Percentiles rank a stretch among this genome's conserved stretches.
phyloP scores from a whole-genome alignment of 192 early-diverging fungal genomes.

The Spizellomyces punctatus region DNA sequence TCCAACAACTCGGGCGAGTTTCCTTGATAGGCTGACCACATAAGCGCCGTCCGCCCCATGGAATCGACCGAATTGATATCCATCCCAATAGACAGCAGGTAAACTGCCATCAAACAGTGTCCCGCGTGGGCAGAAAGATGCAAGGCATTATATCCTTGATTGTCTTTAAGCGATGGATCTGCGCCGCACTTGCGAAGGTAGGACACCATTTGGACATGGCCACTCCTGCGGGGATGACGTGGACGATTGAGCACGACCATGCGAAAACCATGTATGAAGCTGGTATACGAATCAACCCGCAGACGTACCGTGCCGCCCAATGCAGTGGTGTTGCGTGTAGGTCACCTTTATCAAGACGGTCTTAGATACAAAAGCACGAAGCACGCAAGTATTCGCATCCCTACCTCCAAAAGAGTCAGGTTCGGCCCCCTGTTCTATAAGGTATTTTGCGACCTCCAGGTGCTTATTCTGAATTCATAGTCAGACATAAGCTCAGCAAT shows the following conservation, averaged over 20 bases:
- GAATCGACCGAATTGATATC: conserved; percentile 75
- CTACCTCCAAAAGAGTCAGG: conserved; percentile 69
- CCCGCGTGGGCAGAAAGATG: conserved; percentile 89
- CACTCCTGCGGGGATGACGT: conserved; percentile 53
- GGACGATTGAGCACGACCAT: not conserved
- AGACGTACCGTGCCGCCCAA: conserved; percentile 80
- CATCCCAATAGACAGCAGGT: conserved; percentile 69
- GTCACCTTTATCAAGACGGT: conserved; percentile 40
- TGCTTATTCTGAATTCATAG: conserved; percentile 56
- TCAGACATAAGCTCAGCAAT: not conserved
- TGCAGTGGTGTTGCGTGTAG: conserved; percentile 87
- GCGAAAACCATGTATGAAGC: not conserved
- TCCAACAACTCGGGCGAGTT: conserved; percentile 69
- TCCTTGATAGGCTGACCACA: conserved; percentile 94
- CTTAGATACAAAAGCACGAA: too few relatives aligned
- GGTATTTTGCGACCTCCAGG: conserved; percentile 68
- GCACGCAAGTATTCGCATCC: too few relatives aligned
- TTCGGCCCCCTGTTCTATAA: conserved; percentile 77
- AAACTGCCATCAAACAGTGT: conserved; percentile 74
- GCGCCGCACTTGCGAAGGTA: conserved; percentile 80
- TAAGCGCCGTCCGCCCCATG: conserved; percentile 83
- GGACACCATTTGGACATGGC: conserved; percentile 72
- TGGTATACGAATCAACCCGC: not conserved
- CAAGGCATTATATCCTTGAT: conserved; percentile 85
- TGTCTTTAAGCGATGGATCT: conserved; percentile 70